Evolutionary conservation across 2,329 filamentous ascomycete genomes (phyloP), one percentile per base, ranked within the genome.

Genomic region (Paraconiothyrium brasiliense): DNA sequence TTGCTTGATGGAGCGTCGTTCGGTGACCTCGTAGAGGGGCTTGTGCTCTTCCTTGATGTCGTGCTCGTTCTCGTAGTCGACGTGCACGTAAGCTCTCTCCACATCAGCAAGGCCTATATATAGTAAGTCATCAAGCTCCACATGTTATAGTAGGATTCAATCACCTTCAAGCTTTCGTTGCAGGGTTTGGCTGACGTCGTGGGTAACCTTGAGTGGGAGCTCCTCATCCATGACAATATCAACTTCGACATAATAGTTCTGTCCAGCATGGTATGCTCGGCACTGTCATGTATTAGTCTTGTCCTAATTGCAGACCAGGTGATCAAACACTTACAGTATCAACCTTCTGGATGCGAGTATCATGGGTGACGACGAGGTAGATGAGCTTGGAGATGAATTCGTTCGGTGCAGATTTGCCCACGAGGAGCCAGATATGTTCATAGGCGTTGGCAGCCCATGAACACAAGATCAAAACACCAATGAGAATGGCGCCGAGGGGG

Each of bases 381-480:
- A 86, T 84, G 65, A 86, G 78, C 76, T 86, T 86, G 59, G 84
- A 83, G 63, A 86, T 79, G 67, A 85, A 86, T 58, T 85, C 84
- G 22, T 82, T 82, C 2, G 86, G 85, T n/a, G 87, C 87, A 2
- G 85, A 82, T 65, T 87, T 88, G 57, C 87, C 87, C 1, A 88
- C 87, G 5, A 89, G 80, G 27, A 88, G 81, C 81, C 85, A 86
- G 14, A 89, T 85, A 64, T 89, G 86, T 65, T 89, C 87, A 59
- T 85, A 86, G 4, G 86, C 86, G 51, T 88, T 89, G 56, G 83
- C 76, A 11, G 84, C 81, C 87, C 87, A 89, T 22, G 87, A 89
- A 69, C 85, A 84, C 61, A 89, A 82, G 66, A 89, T 88, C 65
- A 89, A 80, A 35, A 88, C 75, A 6, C 85, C 87, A 58, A 89